These are phyloP conservation scores for Dunaliella sp. DNA, from an alignment of 139 green algal species.

Conservation along the genomic window DNA sequence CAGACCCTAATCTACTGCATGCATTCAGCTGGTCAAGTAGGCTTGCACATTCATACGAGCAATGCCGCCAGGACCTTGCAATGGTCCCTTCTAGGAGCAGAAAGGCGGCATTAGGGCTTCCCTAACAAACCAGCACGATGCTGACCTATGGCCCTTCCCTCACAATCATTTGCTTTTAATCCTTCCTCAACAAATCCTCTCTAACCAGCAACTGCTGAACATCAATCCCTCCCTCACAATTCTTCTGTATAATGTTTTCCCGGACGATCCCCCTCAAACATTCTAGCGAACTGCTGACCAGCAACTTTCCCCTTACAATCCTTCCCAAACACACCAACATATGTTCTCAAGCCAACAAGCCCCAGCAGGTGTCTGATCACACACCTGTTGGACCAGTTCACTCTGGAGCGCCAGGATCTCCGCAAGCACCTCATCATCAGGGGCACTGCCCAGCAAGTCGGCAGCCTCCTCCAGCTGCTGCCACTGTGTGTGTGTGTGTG, in stretches of 20 bases:
- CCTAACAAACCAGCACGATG: no score
- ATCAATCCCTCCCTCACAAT: neutral
- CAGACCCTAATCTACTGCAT: neutral
- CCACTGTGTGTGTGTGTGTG: conserved; percentile 47
- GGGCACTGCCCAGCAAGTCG: conserved; percentile 63
- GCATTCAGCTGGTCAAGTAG: neutral
- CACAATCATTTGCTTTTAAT: no score
- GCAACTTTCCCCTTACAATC: neutral
- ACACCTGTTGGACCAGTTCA: conserved; percentile 39
- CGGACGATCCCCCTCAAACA: neutral
- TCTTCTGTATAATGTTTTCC: neutral
- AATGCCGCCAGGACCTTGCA: neutral
- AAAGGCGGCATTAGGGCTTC: no score
- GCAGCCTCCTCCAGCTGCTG: conserved; percentile 28
- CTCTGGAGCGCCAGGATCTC: conserved; percentile 76
- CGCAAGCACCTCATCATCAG: conserved; percentile 78
- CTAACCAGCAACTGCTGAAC: neutral
- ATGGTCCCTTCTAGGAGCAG: neutral
- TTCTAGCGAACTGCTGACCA: neutral
- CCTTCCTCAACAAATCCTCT: no score
- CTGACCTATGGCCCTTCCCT: no score
- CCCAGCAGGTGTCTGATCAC: neutral
- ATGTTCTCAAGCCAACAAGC: neutral
- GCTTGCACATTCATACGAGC: neutral
- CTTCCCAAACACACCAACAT: neutral